These are phyloP conservation scores for Erysimum cheiri DNA, from an alignment of 441 rosid species.

Conservation along the genomic window DNA sequence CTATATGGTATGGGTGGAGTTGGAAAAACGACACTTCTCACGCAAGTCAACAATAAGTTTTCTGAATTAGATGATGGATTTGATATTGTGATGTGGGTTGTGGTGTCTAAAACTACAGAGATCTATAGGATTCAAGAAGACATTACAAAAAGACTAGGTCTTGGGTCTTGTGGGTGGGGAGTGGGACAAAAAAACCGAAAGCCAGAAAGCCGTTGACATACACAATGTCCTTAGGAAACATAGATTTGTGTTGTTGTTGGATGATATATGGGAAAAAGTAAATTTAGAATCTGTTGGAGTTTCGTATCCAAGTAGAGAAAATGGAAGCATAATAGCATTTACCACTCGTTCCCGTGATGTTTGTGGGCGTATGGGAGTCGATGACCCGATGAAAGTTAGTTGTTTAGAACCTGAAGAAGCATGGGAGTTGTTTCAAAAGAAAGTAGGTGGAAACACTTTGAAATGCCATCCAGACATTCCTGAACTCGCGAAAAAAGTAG, in stretches of 20 bases:
- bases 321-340: too few species aligned
- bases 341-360: too few species aligned
- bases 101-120: background rate
- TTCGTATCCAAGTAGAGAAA: too few species aligned
- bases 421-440: background rate
- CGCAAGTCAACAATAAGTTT: slow-evolving; percentile 6
- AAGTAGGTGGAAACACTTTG: background rate
- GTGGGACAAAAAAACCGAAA: background rate
- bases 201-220: background rate
- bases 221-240: background rate
- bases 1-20: background rate
- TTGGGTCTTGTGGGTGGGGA: background rate
- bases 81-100: slow-evolving; percentile 5
- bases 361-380: too few species aligned
- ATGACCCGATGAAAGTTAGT: background rate
- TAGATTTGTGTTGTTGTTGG: too few species aligned
- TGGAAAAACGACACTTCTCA: background rate
- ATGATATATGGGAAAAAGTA: too few species aligned
- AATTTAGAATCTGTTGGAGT: too few species aligned
- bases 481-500: background rate
- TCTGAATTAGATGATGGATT: background rate
- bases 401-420: background rate
- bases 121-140: background rate
- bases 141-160: background rate
- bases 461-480: background rate